phyloP scores from a whole-genome alignment of 139 green algal species.

The Desmodesmus armatus region DNA sequence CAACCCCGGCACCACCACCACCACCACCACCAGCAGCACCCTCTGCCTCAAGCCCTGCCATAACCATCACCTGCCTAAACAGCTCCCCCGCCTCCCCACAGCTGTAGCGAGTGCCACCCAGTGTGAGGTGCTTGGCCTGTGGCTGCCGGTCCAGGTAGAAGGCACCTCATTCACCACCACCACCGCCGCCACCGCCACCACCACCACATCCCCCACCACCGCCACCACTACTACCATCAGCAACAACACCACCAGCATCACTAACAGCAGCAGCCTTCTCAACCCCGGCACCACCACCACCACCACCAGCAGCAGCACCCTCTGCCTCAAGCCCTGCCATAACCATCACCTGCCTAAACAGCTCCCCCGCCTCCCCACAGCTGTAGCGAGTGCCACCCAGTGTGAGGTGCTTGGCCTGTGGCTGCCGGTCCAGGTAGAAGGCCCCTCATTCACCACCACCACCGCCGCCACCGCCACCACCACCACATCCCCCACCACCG shows the following conservation, averaged over 20 bases:
- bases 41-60: neutral
- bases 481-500: no score
- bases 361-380: conserved; percentile 47
- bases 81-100: conserved; percentile 53
- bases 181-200: no score
- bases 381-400: conserved; percentile 62
- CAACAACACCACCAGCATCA: no score
- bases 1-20: no score
- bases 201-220: no score
- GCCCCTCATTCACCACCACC: no score
- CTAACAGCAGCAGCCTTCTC: neutral
- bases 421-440: conserved; percentile 76
- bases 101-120: conserved; percentile 63
- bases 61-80: conserved; percentile 43
- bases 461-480: no score
- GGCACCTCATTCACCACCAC: no score
- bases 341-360: conserved; percentile 52
- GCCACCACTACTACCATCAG: no score
- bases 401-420: conserved; percentile 68
- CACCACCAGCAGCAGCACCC: no score
- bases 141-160: conserved; percentile 76
- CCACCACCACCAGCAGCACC: no score
- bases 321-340: neutral
- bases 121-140: conserved; percentile 68
- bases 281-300: no score